phyloP scores from a whole-genome alignment of 179 eudicot species.

The Silene vulgaris region DNA sequence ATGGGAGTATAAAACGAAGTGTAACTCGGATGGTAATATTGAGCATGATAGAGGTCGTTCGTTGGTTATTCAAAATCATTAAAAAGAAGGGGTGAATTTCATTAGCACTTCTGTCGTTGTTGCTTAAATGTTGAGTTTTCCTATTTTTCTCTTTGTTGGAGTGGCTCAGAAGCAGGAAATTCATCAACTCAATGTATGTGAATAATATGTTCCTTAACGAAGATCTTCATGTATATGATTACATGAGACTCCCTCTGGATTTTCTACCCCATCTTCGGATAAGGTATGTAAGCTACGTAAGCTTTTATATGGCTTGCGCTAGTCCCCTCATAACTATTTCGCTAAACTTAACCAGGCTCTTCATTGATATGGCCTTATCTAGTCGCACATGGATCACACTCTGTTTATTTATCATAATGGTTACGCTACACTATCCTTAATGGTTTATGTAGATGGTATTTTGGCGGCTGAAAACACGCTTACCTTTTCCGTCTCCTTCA shows the following conservation, averaged over 20 bases:
- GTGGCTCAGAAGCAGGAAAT: no score
- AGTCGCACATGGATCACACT: neutral
- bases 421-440: no score
- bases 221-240: no score
- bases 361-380: neutral
- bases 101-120: neutral
- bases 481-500: neutral
- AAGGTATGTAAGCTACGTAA: neutral
- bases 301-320: neutral
- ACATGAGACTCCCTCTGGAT: no score
- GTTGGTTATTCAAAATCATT: no score
- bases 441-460: no score
- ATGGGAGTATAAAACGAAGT: neutral
- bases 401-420: neutral
- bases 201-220: no score
- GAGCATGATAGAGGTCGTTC: neutral
- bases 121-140: neutral
- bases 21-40: neutral
- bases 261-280: no score
- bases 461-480: no score
- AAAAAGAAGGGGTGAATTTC: neutral
- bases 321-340: neutral
- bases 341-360: neutral
- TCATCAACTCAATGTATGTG: no score
- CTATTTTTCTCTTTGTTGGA: no score